Base-by-base conservation (phyloP, 257 asterid genomes). In the Ballota nigra region DNA sequence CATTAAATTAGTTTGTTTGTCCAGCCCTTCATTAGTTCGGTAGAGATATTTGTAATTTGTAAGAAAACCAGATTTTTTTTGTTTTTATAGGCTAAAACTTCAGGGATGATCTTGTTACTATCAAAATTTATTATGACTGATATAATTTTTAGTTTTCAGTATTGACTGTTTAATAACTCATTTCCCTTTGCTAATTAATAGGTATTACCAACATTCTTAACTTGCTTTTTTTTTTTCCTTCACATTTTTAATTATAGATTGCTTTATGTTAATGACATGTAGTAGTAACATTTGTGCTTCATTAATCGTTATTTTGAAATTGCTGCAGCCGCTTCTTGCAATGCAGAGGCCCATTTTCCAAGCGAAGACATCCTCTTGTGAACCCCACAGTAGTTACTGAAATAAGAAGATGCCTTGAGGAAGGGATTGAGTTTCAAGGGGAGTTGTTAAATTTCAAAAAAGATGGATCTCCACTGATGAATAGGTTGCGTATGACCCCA, bases 251-350 rank as follows among this genome's bases (percentile, higher is more conserved):
- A 11, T 38, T 38, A 24, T 31, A 11, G 29, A 6, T 36, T 23
- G 33, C 41, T 29, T 63, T 53, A 51, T 69, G 41, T 58, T 63
- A 36, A 69, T 63, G 66, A 38, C 29, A 11, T 55, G 56, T 23
- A 22, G 16, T 23, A 6, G 28, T 34, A 24, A 28, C 63, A 23
- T 19, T 55, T 71, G 69, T 47, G 51, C 41, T 71, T 70, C 28
- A 68, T 49, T 68, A n/a, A n/a, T n/a, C n/a, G n/a, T n/a, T n/a
- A 66, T 40, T 43, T 38, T 29, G 47, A 57, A 66, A 45, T 73
- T 80, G 28, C 58, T 66, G 77, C 83, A 85, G 90, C 86, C 90
- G 90, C 72, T 85, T 85, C 85, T 71, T 85, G 79, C 90, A 85
- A 73, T 83, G 80, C 73, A 69, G 90, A 79, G 88, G 86, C 66